Percentiles rank a stretch among this genome's conserved stretches.
Evolutionary conservation across 2,329 filamentous ascomycete species (phyloP).

Genomic region (Colletotrichum falcatum): DNA sequence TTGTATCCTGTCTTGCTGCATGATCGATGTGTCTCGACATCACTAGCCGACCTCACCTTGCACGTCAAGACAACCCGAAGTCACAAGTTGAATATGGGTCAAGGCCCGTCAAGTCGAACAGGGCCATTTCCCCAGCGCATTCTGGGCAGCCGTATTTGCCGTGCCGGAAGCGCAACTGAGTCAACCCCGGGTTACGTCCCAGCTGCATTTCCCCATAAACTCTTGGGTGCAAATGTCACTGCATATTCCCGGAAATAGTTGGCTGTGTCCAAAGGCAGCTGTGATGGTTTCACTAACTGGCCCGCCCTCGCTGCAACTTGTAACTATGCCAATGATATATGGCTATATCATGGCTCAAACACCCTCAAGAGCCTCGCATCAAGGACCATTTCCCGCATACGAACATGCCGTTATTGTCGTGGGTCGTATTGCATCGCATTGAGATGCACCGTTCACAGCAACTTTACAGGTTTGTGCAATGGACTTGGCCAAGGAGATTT

Average conservation of each 20-base stretch:
- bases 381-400: slow-evolving; percentile 4
- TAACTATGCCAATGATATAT: background rate
- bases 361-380: background rate
- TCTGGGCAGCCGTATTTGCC: background rate
- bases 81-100: background rate
- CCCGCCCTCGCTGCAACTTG: background rate
- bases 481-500: background rate
- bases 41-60: background rate
- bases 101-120: background rate
- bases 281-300: background rate
- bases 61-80: background rate
- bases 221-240: background rate
- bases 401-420: background rate
- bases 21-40: too few species aligned
- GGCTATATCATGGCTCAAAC: background rate
- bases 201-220: background rate
- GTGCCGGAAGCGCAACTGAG: background rate
- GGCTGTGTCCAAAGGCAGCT: background rate
- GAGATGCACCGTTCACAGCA: background rate
- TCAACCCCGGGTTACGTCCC: background rate
- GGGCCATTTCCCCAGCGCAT: background rate
- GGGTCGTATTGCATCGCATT: background rate
- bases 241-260: background rate
- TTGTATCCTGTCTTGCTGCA: background rate
- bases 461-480: background rate